Base-by-base conservation (phyloP, 139 green algal species). In the Asterochloris sp. region DNA sequence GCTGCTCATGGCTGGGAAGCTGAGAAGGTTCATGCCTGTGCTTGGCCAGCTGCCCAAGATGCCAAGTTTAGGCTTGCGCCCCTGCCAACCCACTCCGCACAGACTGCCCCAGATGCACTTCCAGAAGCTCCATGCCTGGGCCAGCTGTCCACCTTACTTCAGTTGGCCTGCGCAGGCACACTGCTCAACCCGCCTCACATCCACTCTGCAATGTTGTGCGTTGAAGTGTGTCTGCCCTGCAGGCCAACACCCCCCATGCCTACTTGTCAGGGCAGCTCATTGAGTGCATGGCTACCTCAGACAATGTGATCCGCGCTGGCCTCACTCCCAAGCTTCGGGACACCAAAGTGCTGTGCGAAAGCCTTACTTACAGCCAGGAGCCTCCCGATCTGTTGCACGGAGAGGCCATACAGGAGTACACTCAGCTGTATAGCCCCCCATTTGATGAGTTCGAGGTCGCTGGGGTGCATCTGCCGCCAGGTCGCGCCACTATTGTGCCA, bases 261-360 rank as follows among this genome's bases (percentile, higher is more conserved):
- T 99, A 99, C 89, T 71, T 99, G 13, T 87, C 85, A 28, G 94
- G 95, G 10, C 84, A 96, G 75, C 85, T 97, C 60, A 87, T 98
- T 24, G 97, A 99, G 90, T 93, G 86, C 83, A 99, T 99, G 96
- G 96, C 96, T 0, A 92, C 93, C 17, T 94, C 87, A 61, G 97
- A 99, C 90, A 99, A 99, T 86, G 97, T 99, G 29, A 93, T 99
- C 38, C 88, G 97, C 0, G 97, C 96, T 21, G 97, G 97, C 0
- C 91, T 99, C 12, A 99, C 97, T 13, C 96, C 96, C 61, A 99
- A 99, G 89, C 91, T 96, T 78, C 82, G 94, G 47, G 94, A 97
- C 83, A 92, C 89, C 6, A 87, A 94, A 16, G 92, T 95, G 60
- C 90, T 99, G 63, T 98, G 93, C 84, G 87, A 88, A 14, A 96